phyloP scores from a whole-genome alignment of 306 rosid genomes.

The Fragaria vesca region DNA sequence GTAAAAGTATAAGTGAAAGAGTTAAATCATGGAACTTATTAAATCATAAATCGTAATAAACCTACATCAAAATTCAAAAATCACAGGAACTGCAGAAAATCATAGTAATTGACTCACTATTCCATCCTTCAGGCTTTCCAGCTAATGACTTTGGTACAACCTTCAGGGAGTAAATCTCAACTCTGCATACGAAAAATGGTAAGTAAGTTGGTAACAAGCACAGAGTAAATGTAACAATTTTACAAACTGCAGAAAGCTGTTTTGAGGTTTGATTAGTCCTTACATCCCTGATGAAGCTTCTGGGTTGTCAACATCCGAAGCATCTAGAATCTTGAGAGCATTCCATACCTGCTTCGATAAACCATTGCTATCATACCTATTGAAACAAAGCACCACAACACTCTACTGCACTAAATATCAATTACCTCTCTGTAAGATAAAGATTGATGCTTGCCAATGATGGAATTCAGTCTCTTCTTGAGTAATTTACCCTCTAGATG shows the following conservation, averaged over 20 bases:
- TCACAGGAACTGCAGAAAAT: neutral
- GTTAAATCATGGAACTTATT: neutral
- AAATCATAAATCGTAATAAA: neutral
- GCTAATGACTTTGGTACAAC: conserved; percentile 58
- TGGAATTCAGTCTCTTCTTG: conserved; percentile 43
- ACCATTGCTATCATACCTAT: neutral
- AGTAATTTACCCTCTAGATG: conserved; percentile 47
- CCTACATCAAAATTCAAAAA: neutral
- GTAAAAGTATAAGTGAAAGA: neutral
- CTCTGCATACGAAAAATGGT: conserved; percentile 35
- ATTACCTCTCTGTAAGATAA: conserved; percentile 41
- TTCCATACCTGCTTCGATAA: conserved; percentile 56
- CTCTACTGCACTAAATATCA: neutral
- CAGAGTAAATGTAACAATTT: no score
- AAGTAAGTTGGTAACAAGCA: neutral
- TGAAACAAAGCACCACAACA: neutral
- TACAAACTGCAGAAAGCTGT: neutral
- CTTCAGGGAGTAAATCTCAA: conserved; percentile 66
- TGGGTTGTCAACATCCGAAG: conserved; percentile 62
- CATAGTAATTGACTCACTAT: conserved; percentile 53
- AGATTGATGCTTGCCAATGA: conserved; percentile 55
- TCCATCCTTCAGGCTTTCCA: conserved; percentile 73
- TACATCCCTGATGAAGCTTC: conserved; percentile 53
- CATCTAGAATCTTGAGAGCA: conserved; percentile 77
- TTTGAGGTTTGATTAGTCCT: conserved; percentile 4